Base-by-base conservation (phyloP, 352 stramenopile genomes). In the Globisporangium sylvaticum region DNA sequence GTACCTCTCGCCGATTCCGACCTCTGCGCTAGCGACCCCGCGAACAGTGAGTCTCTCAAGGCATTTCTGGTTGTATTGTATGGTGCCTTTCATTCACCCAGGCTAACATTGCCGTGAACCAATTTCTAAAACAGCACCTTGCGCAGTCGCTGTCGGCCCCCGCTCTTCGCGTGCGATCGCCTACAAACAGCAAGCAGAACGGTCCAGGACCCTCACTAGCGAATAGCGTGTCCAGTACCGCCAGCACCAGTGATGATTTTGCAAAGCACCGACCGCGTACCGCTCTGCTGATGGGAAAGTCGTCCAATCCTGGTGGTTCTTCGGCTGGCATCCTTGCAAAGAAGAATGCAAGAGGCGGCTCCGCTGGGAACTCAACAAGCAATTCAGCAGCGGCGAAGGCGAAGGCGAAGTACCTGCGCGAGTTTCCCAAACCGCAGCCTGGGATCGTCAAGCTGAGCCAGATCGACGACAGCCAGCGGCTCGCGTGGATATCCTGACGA, bases 381-480 rank as follows among this genome's bases (percentile, higher is more conserved):
- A 62, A 18, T 37, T 12, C 15, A 6, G 60, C 52, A 12, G 14
- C 34, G n/a, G 62, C 56, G 7, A 66, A 73, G 31, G 31, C 31
- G 0, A n/a, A n/a, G n/a, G 56, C 65, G 0, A 78, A 80, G 25
- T 91, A 91, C 64, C 31, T 86, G 42, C 77, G 83, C 14, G 83
- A 91, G 58, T 91, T 91, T 48, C 79, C 83, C 1, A 82, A 80
- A 56, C 83, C 83, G 4, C 71, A 75, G 20, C 50, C 75, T 25
- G 83, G 80, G 6, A 69, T 87, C 8, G 77, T 89, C n/a, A 77
- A 68, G 46, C 58, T 75, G 48, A 69, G 25, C 15, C 56, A 32
- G 18, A 27, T 64, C 9, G 75, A 82, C 2, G 67, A 78, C 42
- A 66, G 69, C 4, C 76, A 88, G 53, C 74, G 80, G 12, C 71